phyloP scores from a whole-genome alignment of 2,329 filamentous ascomycete genomes.

The Cercospora citrullina region DNA sequence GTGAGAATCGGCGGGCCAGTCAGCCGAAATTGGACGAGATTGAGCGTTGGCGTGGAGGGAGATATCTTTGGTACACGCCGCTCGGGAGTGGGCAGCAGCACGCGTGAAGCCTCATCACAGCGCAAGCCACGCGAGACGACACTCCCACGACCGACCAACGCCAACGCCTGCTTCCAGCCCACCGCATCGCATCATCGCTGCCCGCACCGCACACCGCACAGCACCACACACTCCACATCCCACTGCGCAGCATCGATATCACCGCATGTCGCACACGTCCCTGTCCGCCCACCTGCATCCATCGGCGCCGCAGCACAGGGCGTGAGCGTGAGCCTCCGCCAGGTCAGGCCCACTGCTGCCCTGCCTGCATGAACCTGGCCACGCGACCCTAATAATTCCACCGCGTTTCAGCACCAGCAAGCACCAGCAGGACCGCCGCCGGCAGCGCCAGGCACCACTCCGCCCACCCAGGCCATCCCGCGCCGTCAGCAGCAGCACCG shows the following conservation, averaged over 20 bases:
- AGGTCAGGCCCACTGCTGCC: background rate
- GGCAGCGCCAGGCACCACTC: background rate
- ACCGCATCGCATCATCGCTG: background rate
- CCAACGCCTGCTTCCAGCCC: background rate
- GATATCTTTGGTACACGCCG: slow-evolving; percentile 7
- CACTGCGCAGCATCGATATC: background rate
- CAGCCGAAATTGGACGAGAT: background rate
- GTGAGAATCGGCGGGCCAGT: background rate
- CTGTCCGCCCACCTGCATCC: background rate
- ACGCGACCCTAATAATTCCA: background rate
- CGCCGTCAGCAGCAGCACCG: background rate
- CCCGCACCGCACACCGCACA: background rate
- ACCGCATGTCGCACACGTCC: background rate
- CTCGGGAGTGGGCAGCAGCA: background rate
- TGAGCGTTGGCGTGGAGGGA: background rate
- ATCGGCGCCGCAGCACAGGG: background rate
- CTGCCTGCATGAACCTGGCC: slow-evolving; percentile 1
- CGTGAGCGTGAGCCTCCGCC: background rate
- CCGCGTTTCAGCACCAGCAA: slow-evolving; percentile 6
- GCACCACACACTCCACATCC: background rate
- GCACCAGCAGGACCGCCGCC: background rate
- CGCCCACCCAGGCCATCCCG: background rate
- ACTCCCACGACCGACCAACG: background rate
- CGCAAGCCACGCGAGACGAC: slow-evolving; percentile 3
- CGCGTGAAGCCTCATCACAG: background rate